Conservation (phyloP, 2,329 filamentous ascomycete species). For the Bipolaris victoriae region DNA sequence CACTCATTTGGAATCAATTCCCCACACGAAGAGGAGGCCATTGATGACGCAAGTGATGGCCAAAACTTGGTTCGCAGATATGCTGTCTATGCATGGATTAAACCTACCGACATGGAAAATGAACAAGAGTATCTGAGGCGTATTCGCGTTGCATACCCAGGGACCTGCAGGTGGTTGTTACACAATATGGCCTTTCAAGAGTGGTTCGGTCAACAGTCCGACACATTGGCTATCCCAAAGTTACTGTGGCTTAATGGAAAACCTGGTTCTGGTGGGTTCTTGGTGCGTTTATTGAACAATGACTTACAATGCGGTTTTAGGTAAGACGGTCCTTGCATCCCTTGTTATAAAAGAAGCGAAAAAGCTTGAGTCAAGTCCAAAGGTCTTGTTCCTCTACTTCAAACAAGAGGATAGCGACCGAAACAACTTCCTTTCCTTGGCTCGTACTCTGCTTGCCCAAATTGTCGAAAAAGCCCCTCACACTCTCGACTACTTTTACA, state of each 20-base stretch:
- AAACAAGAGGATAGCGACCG: conserved; percentile 39
- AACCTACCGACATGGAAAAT: conserved; percentile 12
- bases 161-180: conserved; percentile 22
- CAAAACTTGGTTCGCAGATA: conserved; percentile 14
- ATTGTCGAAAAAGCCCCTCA: conserved; percentile 35
- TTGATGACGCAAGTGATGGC: not conserved
- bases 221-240: conserved; percentile 16
- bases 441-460: conserved; percentile 45
- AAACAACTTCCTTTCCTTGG: conserved; percentile 38
- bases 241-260: conserved; percentile 51
- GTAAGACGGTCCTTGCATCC: conserved; percentile 54
- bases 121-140: conserved; percentile 16
- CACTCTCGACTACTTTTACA: conserved; percentile 39
- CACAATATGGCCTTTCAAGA: conserved; percentile 18
- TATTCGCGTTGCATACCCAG: conserved; percentile 9
- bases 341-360: conserved; percentile 45
- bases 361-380: conserved; percentile 24
- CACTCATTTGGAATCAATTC: conserved; percentile 10
- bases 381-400: conserved; percentile 51
- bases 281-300: not conserved
- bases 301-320: conserved; percentile 25
- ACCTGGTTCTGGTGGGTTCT: conserved; percentile 48
- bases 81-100: conserved; percentile 19
- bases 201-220: conserved; percentile 22
- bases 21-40: not conserved